Percentiles rank a stretch among this genome's conserved stretches.
Evolutionary conservation across 805 yeast genomes (phyloP).

Genomic region (Monosporozyma servazzii): DNA sequence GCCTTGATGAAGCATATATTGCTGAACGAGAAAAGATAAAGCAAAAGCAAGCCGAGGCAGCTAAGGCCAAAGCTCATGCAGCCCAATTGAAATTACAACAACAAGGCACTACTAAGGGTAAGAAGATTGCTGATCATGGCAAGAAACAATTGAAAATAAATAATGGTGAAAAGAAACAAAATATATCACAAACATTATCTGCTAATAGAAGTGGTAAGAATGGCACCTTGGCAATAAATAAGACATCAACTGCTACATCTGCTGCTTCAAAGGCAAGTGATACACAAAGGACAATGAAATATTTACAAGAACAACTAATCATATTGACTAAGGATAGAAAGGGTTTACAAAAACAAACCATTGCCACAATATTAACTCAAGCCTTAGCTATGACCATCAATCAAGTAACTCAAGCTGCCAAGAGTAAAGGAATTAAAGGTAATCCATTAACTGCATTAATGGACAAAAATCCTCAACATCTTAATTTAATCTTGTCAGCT

Average conservation of each 20-base stretch:
- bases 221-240: background rate
- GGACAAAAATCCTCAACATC: conserved; percentile 72
- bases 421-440: conserved; percentile 70
- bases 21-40: conserved; percentile 73
- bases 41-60: conserved; percentile 55
- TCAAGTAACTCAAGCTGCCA: conserved; percentile 80
- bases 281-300: conserved; percentile 54
- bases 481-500: conserved; percentile 67
- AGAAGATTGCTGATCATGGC: conserved; percentile 16
- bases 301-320: conserved; percentile 79
- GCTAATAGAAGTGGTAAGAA: conserved; percentile 21
- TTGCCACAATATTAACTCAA: conserved; percentile 77
- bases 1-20: conserved; percentile 75
- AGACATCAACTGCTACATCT: conserved; percentile 2
- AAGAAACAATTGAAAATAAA: conserved; percentile 7
- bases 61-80: conserved; percentile 50
- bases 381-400: conserved; percentile 91
- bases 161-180: conserved; percentile 26
- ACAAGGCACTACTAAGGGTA: conserved; percentile 34
- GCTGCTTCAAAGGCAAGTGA: conserved; percentile 24
- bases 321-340: conserved; percentile 69
- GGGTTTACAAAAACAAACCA: conserved; percentile 69
- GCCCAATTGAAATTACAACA: conserved; percentile 47
- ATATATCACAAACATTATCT: conserved; percentile 28
- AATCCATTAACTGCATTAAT: conserved; percentile 70